Conservation (phyloP, 1,139 yeast genomes). For the Meyerozyma sp. region DNA sequence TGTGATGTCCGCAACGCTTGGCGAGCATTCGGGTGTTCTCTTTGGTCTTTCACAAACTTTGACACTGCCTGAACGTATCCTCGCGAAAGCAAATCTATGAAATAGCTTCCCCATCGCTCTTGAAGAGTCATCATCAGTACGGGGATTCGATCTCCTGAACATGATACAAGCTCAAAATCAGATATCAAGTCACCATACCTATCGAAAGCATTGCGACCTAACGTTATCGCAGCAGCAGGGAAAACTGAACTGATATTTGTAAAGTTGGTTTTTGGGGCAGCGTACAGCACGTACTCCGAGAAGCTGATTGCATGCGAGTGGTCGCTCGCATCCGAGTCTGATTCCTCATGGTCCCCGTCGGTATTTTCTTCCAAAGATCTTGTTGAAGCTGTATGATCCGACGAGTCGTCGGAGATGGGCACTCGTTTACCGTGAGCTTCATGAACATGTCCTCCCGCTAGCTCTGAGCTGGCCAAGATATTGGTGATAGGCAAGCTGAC, state of each 20-base stretch:
- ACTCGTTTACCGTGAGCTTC: neutral
- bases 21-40: neutral
- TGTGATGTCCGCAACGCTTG: neutral
- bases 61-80: constrained; percentile 60
- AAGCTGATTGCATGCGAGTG: constrained; percentile 32
- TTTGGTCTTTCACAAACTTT: constrained; percentile 35
- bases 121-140: constrained; percentile 55
- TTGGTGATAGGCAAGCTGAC: constrained; percentile 67
- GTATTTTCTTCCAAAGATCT: neutral
- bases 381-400: neutral
- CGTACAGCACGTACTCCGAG: constrained; percentile 69
- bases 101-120: constrained; percentile 72
- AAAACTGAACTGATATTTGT: constrained; percentile 64
- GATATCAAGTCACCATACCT: constrained; percentile 58
- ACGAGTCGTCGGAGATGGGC: neutral
- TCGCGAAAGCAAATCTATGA: constrained; percentile 53
- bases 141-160: constrained; percentile 61
- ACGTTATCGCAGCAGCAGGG: constrained; percentile 70
- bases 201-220: constrained; percentile 71
- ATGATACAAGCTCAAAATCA: constrained; percentile 65
- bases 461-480: constrained; percentile 43
- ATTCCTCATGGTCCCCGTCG: neutral
- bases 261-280: constrained; percentile 64
- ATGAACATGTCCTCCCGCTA: constrained; percentile 24
- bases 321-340: neutral